These are phyloP conservation scores for Trametes cinnabarina DNA, from an alignment of 768 basidiomycete species.

Conservation along the genomic window DNA sequence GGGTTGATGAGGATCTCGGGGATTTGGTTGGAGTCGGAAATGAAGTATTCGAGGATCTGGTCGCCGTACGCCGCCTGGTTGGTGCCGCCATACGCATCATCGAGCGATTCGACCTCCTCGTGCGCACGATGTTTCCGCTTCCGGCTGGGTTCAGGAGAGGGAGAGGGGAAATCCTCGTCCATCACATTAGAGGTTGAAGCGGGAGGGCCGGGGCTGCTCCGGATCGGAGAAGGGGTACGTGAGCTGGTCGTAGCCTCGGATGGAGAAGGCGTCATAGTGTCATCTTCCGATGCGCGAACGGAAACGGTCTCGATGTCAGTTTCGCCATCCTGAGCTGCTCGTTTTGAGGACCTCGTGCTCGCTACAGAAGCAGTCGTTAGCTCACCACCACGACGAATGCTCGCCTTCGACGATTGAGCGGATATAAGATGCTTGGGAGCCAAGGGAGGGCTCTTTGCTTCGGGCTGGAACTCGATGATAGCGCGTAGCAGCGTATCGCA, in stretches of 20 bases:
- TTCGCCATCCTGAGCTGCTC: conserved; percentile 47
- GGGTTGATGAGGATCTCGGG: conserved; percentile 85
- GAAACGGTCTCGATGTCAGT: conserved; percentile 65
- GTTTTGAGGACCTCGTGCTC: conserved; percentile 62
- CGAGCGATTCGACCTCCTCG: conserved; percentile 45
- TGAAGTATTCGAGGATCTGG: conserved; percentile 97
- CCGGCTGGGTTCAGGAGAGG: conserved; percentile 38
- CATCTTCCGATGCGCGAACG: conserved; percentile 78
- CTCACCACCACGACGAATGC: conserved; percentile 26
- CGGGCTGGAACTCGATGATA: conserved; percentile 91
- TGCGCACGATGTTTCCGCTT: conserved; percentile 47
- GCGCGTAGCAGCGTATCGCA: conserved; percentile 85
- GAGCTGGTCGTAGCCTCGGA: conserved; percentile 85
- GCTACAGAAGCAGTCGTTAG: conserved; percentile 30
- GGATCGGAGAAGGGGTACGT: conserved; percentile 89
- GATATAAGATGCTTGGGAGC: conserved; percentile 96
- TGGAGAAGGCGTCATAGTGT: conserved; percentile 86
- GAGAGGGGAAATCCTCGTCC: conserved; percentile 38
- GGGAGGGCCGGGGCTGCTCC: conserved; percentile 52
- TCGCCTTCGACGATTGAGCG: conserved; percentile 48
- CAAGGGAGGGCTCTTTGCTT: conserved; percentile 86
- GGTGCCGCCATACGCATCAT: conserved; percentile 40
- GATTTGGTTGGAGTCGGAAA: conserved; percentile 92
- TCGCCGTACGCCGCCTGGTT: conserved; percentile 78
- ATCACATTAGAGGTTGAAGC: conserved; percentile 40